Percentiles rank a stretch among this genome's conserved stretches.
Evolutionary conservation across 2,329 filamentous ascomycete genomes (phyloP).

Genomic region (Blastomyces gilchristii): DNA sequence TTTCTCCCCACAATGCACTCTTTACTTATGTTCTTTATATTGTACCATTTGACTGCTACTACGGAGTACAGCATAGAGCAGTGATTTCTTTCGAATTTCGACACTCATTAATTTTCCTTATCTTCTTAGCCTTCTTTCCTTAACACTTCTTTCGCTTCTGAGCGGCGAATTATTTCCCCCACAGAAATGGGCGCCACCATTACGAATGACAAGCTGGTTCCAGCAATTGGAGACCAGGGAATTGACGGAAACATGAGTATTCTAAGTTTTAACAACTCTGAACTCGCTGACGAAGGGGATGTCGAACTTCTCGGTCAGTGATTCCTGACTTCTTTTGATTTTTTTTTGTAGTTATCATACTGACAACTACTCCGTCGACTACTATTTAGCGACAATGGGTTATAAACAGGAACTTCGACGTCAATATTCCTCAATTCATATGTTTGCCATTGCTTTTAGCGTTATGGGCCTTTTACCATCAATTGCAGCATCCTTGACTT

Average conservation of each 20-base stretch:
- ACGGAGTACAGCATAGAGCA: not conserved
- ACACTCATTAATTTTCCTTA: too few species aligned
- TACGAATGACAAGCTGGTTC: not conserved
- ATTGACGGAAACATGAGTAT: not conserved
- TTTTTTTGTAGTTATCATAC: not conserved
- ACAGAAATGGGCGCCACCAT: not conserved
- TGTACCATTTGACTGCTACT: not conserved
- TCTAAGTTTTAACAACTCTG: constrained; percentile 6
- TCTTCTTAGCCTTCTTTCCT: too few species aligned
- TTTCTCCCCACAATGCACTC: too few species aligned
- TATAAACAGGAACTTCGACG: constrained; percentile 53
- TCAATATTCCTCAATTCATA: constrained; percentile 53
- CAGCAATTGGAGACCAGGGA: not conserved
- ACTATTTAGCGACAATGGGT: constrained; percentile 26
- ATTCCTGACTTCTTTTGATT: not conserved
- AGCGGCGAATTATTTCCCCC: not conserved
- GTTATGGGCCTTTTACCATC: constrained; percentile 54
- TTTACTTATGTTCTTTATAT: too few species aligned
- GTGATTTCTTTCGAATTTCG: too few species aligned
- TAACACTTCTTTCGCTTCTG: too few species aligned
- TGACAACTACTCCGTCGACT: not conserved
- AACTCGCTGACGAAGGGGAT: constrained; percentile 18
- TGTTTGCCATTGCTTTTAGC: constrained; percentile 51
- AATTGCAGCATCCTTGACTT: constrained; percentile 49
- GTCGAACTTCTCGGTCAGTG: constrained; percentile 21